Evolutionary conservation across 2,329 filamentous ascomycete genomes (phyloP).

Genomic region (Thermomyces lanuginosus): DNA sequence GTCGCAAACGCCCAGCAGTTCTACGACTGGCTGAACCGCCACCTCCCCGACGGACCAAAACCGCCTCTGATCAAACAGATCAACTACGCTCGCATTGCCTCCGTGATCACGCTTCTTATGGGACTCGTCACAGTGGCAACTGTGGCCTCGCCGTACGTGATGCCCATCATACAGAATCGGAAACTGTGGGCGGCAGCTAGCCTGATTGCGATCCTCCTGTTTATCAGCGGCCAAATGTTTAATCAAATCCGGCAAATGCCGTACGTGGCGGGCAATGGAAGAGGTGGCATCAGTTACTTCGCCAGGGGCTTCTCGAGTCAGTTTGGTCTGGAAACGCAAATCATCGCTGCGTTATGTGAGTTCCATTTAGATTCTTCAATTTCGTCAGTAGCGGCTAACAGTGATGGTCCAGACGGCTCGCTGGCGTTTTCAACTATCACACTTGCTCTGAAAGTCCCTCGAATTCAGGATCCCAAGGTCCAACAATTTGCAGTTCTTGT

Average conservation of each 20-base stretch:
- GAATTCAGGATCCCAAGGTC: conserved; percentile 56
- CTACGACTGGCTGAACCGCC: conserved; percentile 60
- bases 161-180: conserved; percentile 72
- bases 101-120: conserved; percentile 50
- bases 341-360: conserved; percentile 85
- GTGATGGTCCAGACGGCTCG: conserved; percentile 44
- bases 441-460: conserved; percentile 83
- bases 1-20: conserved; percentile 60
- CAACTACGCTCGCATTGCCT: conserved; percentile 65
- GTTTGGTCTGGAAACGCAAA: conserved; percentile 86
- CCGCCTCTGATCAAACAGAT: conserved; percentile 67
- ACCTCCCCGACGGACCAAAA: conserved; percentile 62
- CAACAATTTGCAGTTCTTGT: conserved; percentile 70
- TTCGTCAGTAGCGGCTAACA: background rate
- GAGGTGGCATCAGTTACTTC: conserved; percentile 78
- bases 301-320: conserved; percentile 86
- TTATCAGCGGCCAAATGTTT: conserved; percentile 97
- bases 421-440: conserved; percentile 81
- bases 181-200: conserved; percentile 88
- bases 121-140: conserved; percentile 52
- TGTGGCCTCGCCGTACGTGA: conserved; percentile 59
- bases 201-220: conserved; percentile 75
- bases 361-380: conserved; percentile 10
- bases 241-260: conserved; percentile 95
- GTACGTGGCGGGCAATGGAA: conserved; percentile 72